Evolutionary conservation across 371 early-diverging fungal genomes (phyloP).

Genomic region (Nematocida sp.): DNA sequence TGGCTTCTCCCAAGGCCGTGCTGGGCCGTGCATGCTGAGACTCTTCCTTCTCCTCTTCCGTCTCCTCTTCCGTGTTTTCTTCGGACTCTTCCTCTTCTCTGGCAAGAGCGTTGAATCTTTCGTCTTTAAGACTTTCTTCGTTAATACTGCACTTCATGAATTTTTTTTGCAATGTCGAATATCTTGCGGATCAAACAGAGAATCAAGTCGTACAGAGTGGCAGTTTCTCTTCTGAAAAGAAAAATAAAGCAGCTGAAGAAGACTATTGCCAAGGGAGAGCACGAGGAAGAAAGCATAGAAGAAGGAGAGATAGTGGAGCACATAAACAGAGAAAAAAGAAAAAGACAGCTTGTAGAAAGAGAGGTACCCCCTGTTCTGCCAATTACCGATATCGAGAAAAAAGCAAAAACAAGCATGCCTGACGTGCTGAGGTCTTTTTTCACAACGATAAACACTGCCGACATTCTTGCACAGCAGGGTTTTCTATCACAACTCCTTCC

Average conservation of each 20-base stretch:
- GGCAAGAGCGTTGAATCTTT: slow-evolving; percentile 9
- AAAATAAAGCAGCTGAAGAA: slow-evolving; percentile 27
- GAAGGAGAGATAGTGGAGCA: slow-evolving; percentile 38
- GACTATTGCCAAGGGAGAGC: neutral
- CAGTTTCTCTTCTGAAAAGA: slow-evolving; percentile 19
- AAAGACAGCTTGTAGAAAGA: slow-evolving; percentile 4
- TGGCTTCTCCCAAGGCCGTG: slow-evolving; percentile 73
- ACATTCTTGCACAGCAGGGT: neutral
- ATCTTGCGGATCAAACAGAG: slow-evolving; percentile 6
- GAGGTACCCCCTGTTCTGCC: too few species aligned
- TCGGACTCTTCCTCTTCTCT: neutral
- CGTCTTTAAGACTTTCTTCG: neutral
- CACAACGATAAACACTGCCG: slow-evolving; percentile 4
- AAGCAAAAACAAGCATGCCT: neutral
- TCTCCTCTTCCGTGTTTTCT: neutral
- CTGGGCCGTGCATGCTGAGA: slow-evolving; percentile 39
- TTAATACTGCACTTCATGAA: slow-evolving; percentile 3
- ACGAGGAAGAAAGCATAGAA: slow-evolving; percentile 14
- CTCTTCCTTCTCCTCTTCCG: neutral
- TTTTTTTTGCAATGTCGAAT: slow-evolving; percentile 31
- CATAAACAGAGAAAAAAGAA: slow-evolving; percentile 22
- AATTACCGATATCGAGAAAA: slow-evolving; percentile 1
- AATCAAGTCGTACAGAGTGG: slow-evolving; percentile 37
- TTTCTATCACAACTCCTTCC: neutral
- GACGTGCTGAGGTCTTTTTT: slow-evolving; percentile 28